These are phyloP conservation scores for Penicillium arizonense DNA, from an alignment of 495 filamentous ascomycete species.

Conservation along the genomic window DNA sequence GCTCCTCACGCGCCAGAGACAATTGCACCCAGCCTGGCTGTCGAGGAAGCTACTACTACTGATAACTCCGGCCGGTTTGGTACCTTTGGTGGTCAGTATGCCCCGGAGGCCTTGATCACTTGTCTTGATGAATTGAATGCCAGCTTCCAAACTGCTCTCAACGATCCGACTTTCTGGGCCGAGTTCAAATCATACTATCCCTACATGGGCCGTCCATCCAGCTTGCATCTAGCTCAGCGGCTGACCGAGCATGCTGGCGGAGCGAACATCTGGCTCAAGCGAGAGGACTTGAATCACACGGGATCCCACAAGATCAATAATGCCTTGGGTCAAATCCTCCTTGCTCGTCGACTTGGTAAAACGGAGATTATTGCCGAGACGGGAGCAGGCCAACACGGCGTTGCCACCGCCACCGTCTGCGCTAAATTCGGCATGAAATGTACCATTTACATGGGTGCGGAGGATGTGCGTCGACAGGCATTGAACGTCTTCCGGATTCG, in stretches of 20 bases:
- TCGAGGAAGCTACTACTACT: not conserved
- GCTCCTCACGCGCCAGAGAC: too few relatives aligned
- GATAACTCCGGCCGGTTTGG: not conserved
- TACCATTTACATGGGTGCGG: constrained; percentile 91
- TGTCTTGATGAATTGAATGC: constrained; percentile 8
- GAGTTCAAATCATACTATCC: constrained; percentile 3
- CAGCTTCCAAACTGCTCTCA: not conserved
- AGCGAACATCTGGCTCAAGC: constrained; percentile 92
- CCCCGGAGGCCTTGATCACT: constrained; percentile 1
- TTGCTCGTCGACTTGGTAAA: constrained; percentile 82
- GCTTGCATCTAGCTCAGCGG: constrained; percentile 66
- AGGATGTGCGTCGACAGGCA: constrained; percentile 90
- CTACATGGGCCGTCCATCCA: constrained; percentile 7
- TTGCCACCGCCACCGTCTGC: constrained; percentile 90
- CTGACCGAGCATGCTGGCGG: constrained; percentile 83
- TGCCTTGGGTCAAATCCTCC: constrained; percentile 81
- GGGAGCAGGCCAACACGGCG: constrained; percentile 90
- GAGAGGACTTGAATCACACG: constrained; percentile 87
- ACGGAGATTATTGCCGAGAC: constrained; percentile 94
- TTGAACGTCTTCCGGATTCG: constrained; percentile 94
- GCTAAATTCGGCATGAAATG: constrained; percentile 95
- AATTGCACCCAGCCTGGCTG: too few relatives aligned
- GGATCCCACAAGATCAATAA: constrained; percentile 96
- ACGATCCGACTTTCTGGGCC: constrained; percentile 12
- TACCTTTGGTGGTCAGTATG: constrained; percentile 10